phyloP scores from a whole-genome alignment of 805 yeast species.

The Candida gorgasii region DNA sequence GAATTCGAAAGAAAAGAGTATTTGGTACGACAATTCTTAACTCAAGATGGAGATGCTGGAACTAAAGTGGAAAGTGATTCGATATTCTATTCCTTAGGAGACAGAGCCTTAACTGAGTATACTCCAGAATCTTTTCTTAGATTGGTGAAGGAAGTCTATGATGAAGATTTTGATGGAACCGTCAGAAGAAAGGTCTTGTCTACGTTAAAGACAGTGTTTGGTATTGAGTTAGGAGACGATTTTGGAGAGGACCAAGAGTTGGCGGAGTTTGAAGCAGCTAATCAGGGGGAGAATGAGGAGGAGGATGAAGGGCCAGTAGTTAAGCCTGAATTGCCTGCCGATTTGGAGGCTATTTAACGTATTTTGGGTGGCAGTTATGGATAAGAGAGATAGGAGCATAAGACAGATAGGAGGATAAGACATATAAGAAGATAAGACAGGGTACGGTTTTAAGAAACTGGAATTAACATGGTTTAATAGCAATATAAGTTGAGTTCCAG shows the following conservation, averaged over 20 bases:
- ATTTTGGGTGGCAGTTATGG: too few species aligned
- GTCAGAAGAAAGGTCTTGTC: slow-evolving; percentile 20
- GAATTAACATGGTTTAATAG: too few species aligned
- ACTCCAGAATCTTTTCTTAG: slow-evolving; percentile 28
- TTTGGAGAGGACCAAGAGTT: not conserved
- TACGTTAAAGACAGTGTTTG: slow-evolving; percentile 27
- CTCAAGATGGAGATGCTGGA: not conserved
- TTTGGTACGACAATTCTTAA: slow-evolving; percentile 18
- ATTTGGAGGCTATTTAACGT: too few species aligned
- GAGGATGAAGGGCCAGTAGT: too few species aligned
- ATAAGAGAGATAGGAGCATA: too few species aligned
- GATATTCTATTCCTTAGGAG: slow-evolving; percentile 32
- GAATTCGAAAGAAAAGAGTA: slow-evolving; percentile 31
- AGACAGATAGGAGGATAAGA: too few species aligned
- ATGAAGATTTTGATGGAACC: slow-evolving; percentile 21
- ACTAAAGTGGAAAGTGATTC: slow-evolving; percentile 11
- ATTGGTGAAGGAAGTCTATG: slow-evolving; percentile 26
- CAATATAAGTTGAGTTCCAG: too few species aligned
- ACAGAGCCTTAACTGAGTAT: slow-evolving; percentile 34
- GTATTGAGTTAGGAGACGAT: slow-evolving; percentile 13
- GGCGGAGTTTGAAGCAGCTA: not conserved
- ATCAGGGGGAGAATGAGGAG: too few species aligned
- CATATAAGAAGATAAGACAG: too few species aligned
- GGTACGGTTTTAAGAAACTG: too few species aligned
- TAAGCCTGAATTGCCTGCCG: too few species aligned